Conservation (phyloP, 2,329 filamentous ascomycete genomes). For the Aspergillus ruber region DNA sequence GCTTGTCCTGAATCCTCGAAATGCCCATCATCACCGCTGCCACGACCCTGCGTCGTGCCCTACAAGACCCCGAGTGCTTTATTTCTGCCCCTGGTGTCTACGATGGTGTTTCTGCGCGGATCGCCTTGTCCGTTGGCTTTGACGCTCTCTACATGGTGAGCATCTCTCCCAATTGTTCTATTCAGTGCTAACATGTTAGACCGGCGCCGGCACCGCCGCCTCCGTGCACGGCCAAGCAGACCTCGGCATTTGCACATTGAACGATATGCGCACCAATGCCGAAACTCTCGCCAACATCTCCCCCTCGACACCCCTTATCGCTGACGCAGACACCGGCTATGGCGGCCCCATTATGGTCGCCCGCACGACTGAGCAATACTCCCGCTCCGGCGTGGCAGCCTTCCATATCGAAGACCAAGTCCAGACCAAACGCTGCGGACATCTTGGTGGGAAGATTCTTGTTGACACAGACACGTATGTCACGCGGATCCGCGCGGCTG, state of each 20-base stretch:
- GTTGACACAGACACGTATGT: constrained; percentile 29
- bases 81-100: constrained; percentile 47
- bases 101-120: constrained; percentile 45
- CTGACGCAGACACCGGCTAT: constrained; percentile 51
- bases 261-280: constrained; percentile 49
- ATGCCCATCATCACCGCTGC: constrained; percentile 23
- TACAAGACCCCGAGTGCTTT: constrained; percentile 30
- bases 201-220: constrained; percentile 46
- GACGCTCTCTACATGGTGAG: constrained; percentile 48
- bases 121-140: constrained; percentile 45
- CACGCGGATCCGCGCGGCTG: constrained; percentile 33
- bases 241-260: constrained; percentile 45
- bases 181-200: constrained; percentile 25
- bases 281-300: constrained; percentile 50
- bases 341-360: constrained; percentile 46
- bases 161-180: too few relatives aligned
- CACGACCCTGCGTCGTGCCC: constrained; percentile 26
- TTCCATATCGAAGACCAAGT: constrained; percentile 56
- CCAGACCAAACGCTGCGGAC: constrained; percentile 37
- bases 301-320: constrained; percentile 45
- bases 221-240: constrained; percentile 46
- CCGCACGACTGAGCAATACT: constrained; percentile 46
- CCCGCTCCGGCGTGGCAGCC: constrained; percentile 48
- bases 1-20: background rate
- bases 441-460: constrained; percentile 35